phyloP scores from a whole-genome alignment of 2,329 filamentous ascomycete species.

The Simplicillium sp. region DNA sequence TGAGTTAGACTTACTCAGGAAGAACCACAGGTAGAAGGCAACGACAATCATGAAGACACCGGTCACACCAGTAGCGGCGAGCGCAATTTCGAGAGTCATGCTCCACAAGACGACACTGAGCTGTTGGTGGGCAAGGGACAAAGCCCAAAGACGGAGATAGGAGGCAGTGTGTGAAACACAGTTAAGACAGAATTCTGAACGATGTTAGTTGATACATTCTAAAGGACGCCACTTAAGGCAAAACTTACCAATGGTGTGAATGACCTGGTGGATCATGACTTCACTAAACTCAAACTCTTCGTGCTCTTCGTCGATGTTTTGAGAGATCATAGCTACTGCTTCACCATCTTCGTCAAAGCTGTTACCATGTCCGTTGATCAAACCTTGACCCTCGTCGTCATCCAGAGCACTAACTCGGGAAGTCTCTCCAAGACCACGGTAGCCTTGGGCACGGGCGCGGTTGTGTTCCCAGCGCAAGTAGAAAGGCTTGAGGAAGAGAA shows the following conservation, averaged over 20 bases:
- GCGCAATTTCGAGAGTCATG: slow-evolving; percentile 82
- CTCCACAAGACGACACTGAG: slow-evolving; percentile 91
- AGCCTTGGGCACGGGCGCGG: slow-evolving; percentile 75
- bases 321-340: slow-evolving; percentile 78
- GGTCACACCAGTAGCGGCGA: slow-evolving; percentile 52
- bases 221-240: neutral
- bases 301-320: slow-evolving; percentile 77
- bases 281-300: slow-evolving; percentile 97
- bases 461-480: slow-evolving; percentile 94
- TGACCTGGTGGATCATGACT: slow-evolving; percentile 97
- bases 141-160: slow-evolving; percentile 94
- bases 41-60: slow-evolving; percentile 76
- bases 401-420: slow-evolving; percentile 84
- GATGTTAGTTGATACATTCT: slow-evolving; percentile 17
- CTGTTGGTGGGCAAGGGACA: slow-evolving; percentile 96
- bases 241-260: slow-evolving; percentile 87
- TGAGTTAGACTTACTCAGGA: slow-evolving; percentile 44
- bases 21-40: slow-evolving; percentile 85
- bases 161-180: slow-evolving; percentile 98
- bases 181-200: slow-evolving; percentile 90
- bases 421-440: slow-evolving; percentile 85
- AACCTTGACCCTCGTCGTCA: slow-evolving; percentile 61
- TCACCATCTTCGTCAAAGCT: slow-evolving; percentile 56
- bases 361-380: slow-evolving; percentile 47
- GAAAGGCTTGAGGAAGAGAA: slow-evolving; percentile 92